A percentile compares a stretch with the other conserved stretches of the same genome.
phyloP scores from a whole-genome alignment of 306 rosid species.

The Prunus kanzakura region DNA sequence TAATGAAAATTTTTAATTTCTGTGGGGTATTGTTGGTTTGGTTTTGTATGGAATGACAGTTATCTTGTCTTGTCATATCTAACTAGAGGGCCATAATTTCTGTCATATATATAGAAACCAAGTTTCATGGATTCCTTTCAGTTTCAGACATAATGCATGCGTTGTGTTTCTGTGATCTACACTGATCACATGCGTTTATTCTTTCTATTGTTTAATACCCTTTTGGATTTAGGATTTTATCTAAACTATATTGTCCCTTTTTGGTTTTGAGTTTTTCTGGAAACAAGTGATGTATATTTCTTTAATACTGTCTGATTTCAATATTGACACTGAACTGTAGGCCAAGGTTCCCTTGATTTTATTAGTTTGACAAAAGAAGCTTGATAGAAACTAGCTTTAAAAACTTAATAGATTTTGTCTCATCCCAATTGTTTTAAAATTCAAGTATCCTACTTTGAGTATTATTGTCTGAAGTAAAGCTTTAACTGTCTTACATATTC shows the following conservation, averaged over 20 bases:
- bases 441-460: neutral
- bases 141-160: constrained; percentile 10
- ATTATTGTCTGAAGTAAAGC: neutral
- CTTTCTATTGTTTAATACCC: neutral
- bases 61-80: neutral
- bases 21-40: neutral
- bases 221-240: neutral
- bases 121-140: neutral
- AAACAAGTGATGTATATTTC: neutral
- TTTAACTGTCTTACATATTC: neutral
- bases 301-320: neutral
- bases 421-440: neutral
- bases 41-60: neutral
- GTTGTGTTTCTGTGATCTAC: constrained; percentile 6
- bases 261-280: too few relatives aligned
- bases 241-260: neutral
- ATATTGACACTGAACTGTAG: neutral
- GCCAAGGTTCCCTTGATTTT: too few relatives aligned
- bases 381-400: neutral
- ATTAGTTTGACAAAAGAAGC: neutral
- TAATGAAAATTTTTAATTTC: neutral
- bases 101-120: neutral
- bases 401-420: neutral
- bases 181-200: constrained; percentile 12
- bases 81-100: neutral